Evolutionary conservation across 768 basidiomycete genomes (phyloP), one percentile per base, ranked within the genome.

Genomic region (Flagelloscypha sp.): DNA sequence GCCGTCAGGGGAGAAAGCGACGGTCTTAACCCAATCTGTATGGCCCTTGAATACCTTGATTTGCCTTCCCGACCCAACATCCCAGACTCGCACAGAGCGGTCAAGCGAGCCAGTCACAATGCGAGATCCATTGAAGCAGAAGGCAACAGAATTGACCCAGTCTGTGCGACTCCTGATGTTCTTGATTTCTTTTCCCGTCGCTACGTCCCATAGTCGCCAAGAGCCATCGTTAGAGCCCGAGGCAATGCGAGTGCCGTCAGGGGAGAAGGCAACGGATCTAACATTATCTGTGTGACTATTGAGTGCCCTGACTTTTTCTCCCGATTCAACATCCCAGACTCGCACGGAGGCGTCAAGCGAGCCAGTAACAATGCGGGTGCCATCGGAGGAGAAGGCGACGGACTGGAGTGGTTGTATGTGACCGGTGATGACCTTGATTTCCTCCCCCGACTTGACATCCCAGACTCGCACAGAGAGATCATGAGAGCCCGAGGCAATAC

Each of bases 41-140:
- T 40, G 33, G 1, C 39, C 38, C 24, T 30, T 6, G 12, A 32
- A 17, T 2, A n/a, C n/a, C n/a, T n/a, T n/a, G n/a, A n/a, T n/a
- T n/a, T n/a, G n/a, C n/a, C n/a, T n/a, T n/a, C n/a, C n/a, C n/a
- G n/a, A n/a, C n/a, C n/a, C n/a, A n/a, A n/a, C n/a, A n/a, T n/a
- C n/a, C n/a, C n/a, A n/a, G n/a, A n/a, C n/a, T n/a, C n/a, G n/a
- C n/a, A n/a, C n/a, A n/a, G n/a, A n/a, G n/a, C n/a, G n/a, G n/a
- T n/a, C n/a, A n/a, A n/a, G n/a, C n/a, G n/a, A n/a, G n/a, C n/a
- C n/a, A n/a, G n/a, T n/a, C n/a, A n/a, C n/a, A n/a, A n/a, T n/a
- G n/a, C n/a, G n/a, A n/a, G n/a, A n/a, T n/a, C 48, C 41, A 35
- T 50, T 35, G 10, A 44, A 45, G 3, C 44, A 50, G 21, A 46